Evolutionary conservation across 2,329 filamentous ascomycete species (phyloP), one percentile per base, ranked within the genome.

Genomic region (Stylonectria norvegica): DNA sequence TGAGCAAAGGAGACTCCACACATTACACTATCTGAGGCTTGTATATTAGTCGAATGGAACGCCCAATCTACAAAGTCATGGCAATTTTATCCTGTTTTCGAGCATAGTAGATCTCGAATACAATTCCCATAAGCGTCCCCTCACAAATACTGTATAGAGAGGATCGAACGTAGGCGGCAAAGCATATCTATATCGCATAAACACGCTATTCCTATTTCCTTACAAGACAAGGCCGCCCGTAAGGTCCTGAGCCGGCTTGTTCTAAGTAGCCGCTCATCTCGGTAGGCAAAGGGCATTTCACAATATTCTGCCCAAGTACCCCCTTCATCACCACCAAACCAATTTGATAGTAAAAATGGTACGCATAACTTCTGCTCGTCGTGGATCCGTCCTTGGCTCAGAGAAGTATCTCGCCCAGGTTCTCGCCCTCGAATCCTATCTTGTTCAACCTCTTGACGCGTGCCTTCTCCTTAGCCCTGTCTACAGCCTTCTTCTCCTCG

Each of bases 361-460:
- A 22, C 20, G 39, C 30, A 27, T 30, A 27, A 12, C 38, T 33
- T n/a, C 15, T 34, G 20, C 20, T 38, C 16, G 49, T 73, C 68
- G 10, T 30, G 18, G 18, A 8, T 19, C 16, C 14, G 20, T 15
- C 17, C 27, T 16, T 23, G n/a, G 8, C 27, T 30, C 34, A 89
- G 22, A 91, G 64, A 18, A 85, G 75, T 27, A 85, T 75, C 62
- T 93, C 88, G 12, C 85, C 87, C 43, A 81, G 72, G 51, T 85
- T 86, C 69, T 95, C 89, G 19, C 86, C 86, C 66, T 95, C 90
- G 57, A 96, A 96, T 1, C 91, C 91, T 33, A 93, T 73, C 28
- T 78, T 81, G 14, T 82, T 78, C 44, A 94, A 70, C 67, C 86
- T 86, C 70, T 76, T 80, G 47, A 84, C 62, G 59, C 82, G 78